Percentiles rank a stretch among this genome's conserved stretches.
phyloP scores from a whole-genome alignment of 345 rosid genomes.

The Lepidium sativum region DNA sequence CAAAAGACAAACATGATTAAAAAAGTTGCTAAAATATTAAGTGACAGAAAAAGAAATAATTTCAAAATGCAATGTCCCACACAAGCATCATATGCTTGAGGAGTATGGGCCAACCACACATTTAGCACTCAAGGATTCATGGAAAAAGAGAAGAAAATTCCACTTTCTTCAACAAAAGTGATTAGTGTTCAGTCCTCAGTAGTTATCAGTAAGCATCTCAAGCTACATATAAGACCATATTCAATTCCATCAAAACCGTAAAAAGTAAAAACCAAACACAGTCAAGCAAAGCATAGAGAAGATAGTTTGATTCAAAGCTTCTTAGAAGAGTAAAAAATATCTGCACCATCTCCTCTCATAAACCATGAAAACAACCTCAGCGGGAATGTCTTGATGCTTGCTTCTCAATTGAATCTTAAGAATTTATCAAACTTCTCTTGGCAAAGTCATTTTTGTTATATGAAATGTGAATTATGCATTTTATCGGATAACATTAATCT shows the following conservation, averaged over 20 bases:
- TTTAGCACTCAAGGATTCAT: constrained; percentile 10
- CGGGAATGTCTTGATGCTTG: constrained; percentile 35
- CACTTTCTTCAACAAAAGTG: constrained; percentile 5
- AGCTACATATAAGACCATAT: constrained; percentile 12
- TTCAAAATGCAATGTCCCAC: not conserved
- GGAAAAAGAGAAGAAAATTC: not conserved
- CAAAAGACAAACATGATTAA: not conserved
- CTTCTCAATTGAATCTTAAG: constrained; percentile 1
- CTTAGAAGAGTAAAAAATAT: constrained; percentile 8
- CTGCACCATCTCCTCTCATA: constrained; percentile 19
- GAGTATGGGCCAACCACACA: constrained; percentile 4
- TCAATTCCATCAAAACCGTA: not conserved
- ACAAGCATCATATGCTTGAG: not conserved
- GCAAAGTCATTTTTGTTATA: not conserved
- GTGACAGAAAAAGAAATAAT: not conserved
- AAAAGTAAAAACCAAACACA: constrained; percentile 8
- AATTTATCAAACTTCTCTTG: constrained; percentile 12
- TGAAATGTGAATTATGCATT: constrained; percentile 1
- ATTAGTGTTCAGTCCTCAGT: constrained; percentile 2
- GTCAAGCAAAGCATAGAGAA: constrained; percentile 12
- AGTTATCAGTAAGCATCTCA: not conserved
- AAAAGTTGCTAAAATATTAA: not conserved
- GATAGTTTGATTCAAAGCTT: not conserved
- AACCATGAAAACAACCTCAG: constrained; percentile 23
- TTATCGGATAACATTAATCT: not conserved